phyloP scores from a whole-genome alignment of 1,284 basidiomycete species.

The Puccinia polysora region DNA sequence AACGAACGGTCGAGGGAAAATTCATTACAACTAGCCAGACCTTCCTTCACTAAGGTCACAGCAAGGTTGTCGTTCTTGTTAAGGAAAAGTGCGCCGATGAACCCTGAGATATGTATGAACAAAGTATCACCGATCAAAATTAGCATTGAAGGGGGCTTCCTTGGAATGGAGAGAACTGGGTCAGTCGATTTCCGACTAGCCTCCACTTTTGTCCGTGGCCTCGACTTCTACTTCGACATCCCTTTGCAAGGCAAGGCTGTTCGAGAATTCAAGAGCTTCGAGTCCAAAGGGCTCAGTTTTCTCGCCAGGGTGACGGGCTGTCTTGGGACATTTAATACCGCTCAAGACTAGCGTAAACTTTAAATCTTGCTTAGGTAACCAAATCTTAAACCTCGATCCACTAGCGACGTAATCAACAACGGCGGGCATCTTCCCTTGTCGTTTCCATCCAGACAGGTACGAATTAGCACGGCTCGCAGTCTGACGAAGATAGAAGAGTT shows the following conservation, averaged over 20 bases:
- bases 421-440: conserved; percentile 73
- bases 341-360: conserved; percentile 50
- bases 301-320: conserved; percentile 64
- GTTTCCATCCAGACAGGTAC: conserved; percentile 86
- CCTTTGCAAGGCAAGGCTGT: conserved; percentile 78
- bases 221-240: conserved; percentile 92
- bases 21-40: conserved; percentile 70
- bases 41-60: conserved; percentile 74
- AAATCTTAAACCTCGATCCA: conserved; percentile 88
- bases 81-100: conserved; percentile 44
- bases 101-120: no score
- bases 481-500: conserved; percentile 57
- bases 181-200: conserved; percentile 62
- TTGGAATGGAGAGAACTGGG: no score
- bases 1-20: conserved; percentile 78
- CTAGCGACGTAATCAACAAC: conserved; percentile 89
- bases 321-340: conserved; percentile 54
- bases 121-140: no score
- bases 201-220: conserved; percentile 84
- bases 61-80: conserved; percentile 74
- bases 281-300: conserved; percentile 82
- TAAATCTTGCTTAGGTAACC: conserved; percentile 64
- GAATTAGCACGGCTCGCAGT: conserved; percentile 66
- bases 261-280: conserved; percentile 77
- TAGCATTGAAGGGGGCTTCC: no score